Conservation (phyloP, 2,329 filamentous ascomycete genomes). For the Lecanosticta acicola region DNA sequence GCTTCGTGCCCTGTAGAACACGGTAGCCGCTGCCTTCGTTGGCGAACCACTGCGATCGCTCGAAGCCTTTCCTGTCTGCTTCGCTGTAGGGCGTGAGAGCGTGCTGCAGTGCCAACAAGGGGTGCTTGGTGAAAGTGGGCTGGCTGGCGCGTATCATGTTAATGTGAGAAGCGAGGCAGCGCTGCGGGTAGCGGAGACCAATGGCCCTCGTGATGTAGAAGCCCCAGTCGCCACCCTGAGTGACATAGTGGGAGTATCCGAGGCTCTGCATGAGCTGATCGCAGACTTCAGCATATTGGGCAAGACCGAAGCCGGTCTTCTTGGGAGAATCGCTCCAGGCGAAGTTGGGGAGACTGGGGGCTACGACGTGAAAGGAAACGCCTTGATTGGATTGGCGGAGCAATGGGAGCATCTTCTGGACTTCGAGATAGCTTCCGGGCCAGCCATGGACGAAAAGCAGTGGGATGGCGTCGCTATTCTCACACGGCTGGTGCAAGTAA, state of each 20-base stretch:
- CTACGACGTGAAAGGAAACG: slow-evolving; percentile 59
- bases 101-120: slow-evolving; percentile 54
- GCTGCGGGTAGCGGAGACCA: slow-evolving; percentile 52
- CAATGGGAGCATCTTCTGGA: slow-evolving; percentile 53
- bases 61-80: slow-evolving; percentile 48
- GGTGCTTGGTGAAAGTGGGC: slow-evolving; percentile 49
- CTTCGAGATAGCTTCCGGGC: slow-evolving; percentile 65
- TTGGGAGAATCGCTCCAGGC: slow-evolving; percentile 61
- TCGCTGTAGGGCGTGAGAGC: slow-evolving; percentile 50
- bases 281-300: slow-evolving; percentile 52
- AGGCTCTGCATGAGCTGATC: slow-evolving; percentile 56
- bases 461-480: slow-evolving; percentile 52
- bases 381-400: slow-evolving; percentile 36
- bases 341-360: slow-evolving; percentile 52
- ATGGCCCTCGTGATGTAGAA: slow-evolving; percentile 56
- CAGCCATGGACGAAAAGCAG: slow-evolving; percentile 64
- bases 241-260: slow-evolving; percentile 55
- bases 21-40: slow-evolving; percentile 56
- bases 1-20: slow-evolving; percentile 58
- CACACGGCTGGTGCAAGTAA: slow-evolving; percentile 56
- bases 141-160: slow-evolving; percentile 37
- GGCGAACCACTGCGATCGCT: slow-evolving; percentile 53
- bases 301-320: slow-evolving; percentile 45
- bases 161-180: slow-evolving; percentile 50
- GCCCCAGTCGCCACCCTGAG: slow-evolving; percentile 50